Evolutionary conservation across 306 rosid genomes (phyloP).

Genomic region (Trifolium pratense): DNA sequence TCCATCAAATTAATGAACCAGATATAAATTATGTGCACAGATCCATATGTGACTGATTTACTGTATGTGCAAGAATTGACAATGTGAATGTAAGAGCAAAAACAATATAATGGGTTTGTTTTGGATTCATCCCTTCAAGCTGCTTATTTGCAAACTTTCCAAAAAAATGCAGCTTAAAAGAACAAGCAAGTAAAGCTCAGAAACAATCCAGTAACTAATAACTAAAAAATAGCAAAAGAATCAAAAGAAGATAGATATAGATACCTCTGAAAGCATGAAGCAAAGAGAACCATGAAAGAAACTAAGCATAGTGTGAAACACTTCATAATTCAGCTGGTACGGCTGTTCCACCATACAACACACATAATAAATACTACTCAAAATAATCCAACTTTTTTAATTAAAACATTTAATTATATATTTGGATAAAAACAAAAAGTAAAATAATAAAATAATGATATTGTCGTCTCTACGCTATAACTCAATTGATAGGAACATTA

Average conservation of each 20-base stretch:
- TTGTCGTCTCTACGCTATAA: not conserved
- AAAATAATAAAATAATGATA: not conserved
- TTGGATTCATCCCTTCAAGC: not conserved
- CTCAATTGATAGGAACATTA: too few species aligned
- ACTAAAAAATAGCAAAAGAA: slow-evolving; percentile 1
- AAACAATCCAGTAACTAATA: not conserved
- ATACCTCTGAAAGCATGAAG: slow-evolving; percentile 54
- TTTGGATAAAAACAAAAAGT: not conserved
- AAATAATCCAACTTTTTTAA: slow-evolving; percentile 3
- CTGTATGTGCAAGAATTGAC: not conserved
- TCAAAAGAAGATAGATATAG: slow-evolving; percentile 7
- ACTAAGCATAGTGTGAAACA: slow-evolving; percentile 33
- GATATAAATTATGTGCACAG: not conserved
- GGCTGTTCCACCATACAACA: slow-evolving; percentile 43
- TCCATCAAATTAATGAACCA: not conserved
- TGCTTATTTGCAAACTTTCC: not conserved
- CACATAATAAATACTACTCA: slow-evolving; percentile 36
- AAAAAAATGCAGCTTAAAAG: slow-evolving; percentile 37
- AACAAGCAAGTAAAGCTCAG: slow-evolving; percentile 33
- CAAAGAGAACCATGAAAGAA: slow-evolving; percentile 49
- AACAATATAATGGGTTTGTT: not conserved
- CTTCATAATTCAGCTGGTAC: slow-evolving; percentile 49
- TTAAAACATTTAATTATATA: not conserved
- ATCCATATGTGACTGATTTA: not conserved
- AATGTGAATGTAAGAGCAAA: not conserved